Base-by-base conservation (phyloP, 1,284 basidiomycete genomes). In the Malassezia globosa region DNA sequence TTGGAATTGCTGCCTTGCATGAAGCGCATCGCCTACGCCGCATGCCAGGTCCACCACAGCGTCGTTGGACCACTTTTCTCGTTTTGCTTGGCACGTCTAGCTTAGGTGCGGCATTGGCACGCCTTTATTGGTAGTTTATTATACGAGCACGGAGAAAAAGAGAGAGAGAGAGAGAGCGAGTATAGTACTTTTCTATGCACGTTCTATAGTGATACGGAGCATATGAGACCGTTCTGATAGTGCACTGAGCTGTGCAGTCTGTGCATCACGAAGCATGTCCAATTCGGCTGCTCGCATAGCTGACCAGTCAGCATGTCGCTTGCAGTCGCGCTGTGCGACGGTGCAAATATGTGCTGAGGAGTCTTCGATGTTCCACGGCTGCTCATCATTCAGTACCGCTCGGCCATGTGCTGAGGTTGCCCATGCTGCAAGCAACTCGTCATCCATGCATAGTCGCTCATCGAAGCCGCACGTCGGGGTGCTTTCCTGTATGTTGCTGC, bases 21-120 rank as follows among this genome's bases (percentile, higher is more conserved):
- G 66, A 69, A 42, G 66, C 66, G 3, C 55, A 57, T 29, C 56
- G 58, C 22, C 40, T 65, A 26, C 59, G 65, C 18, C 39, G 45
- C 2, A 57, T 54, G 2, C 46, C 29, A 11, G 29, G 46, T 16
- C 51, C 51, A n/a, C 36, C 51, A n/a, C 51, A 51, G 34, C 61
- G 58, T 2, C 6, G 56, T 10, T 64, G 61, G 61, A 56, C 51
- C 16, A 53, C 54, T 10, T 57, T 44, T 8, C 51, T 64, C 24
- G 50, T 58, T 14, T 42, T 54, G 1, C 56, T 56, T 22, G 61
- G 61, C 14, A 37, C 60, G 3, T 52, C 54, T 0, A 53, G 58
- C 19, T 22, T 61, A 1, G 62, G 54, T 7, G 62, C 58, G 5
- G 58, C 51, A 6, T 45, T 50, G 14, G 54, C 60, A 8, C 42